A percentile compares a stretch with the other conserved stretches of the same genome.
phyloP scores from a whole-genome alignment of 2,329 filamentous ascomycete genomes.

The Zarea fungicola region DNA sequence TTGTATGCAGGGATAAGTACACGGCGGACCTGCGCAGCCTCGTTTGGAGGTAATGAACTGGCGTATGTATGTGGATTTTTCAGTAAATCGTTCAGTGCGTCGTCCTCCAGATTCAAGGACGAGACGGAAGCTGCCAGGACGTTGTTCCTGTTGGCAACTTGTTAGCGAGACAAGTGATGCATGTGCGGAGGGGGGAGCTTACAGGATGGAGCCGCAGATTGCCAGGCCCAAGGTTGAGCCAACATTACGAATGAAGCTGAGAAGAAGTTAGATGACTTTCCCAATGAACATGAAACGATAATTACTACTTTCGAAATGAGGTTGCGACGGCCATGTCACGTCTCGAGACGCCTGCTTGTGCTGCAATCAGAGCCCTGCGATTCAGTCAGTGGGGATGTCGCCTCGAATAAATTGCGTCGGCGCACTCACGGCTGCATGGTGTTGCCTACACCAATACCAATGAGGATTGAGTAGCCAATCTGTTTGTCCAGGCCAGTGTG shows the following conservation, averaged over 20 bases:
- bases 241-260: slow-evolving; percentile 36
- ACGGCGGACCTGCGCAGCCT: slow-evolving; percentile 26
- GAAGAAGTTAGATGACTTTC: no score
- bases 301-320: slow-evolving; percentile 40
- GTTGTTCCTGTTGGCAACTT: slow-evolving; percentile 29
- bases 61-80: slow-evolving; percentile 31
- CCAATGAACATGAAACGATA: no score
- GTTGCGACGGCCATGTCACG: slow-evolving; percentile 39
- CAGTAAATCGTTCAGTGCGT: slow-evolving; percentile 23
- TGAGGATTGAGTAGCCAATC: slow-evolving; percentile 49
- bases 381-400: slow-evolving; percentile 3
- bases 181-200: slow-evolving; percentile 7
- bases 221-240: slow-evolving; percentile 35
- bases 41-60: slow-evolving; percentile 20
- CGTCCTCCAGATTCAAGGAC: slow-evolving; percentile 20
- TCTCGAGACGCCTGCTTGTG: slow-evolving; percentile 51
- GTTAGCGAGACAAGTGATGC: not conserved
- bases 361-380: slow-evolving; percentile 41
- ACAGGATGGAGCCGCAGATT: slow-evolving; percentile 35
- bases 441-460: slow-evolving; percentile 46
- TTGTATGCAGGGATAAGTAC: slow-evolving; percentile 32
- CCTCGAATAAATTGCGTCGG: not conserved
- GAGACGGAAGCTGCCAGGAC: slow-evolving; percentile 27
- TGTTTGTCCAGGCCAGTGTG: slow-evolving; percentile 45
- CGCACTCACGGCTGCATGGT: slow-evolving; percentile 42